Percentiles rank a stretch among this genome's conserved stretches.
phyloP scores from a whole-genome alignment of 352 stramenopile genomes.

The Phytophthora tentaculata region DNA sequence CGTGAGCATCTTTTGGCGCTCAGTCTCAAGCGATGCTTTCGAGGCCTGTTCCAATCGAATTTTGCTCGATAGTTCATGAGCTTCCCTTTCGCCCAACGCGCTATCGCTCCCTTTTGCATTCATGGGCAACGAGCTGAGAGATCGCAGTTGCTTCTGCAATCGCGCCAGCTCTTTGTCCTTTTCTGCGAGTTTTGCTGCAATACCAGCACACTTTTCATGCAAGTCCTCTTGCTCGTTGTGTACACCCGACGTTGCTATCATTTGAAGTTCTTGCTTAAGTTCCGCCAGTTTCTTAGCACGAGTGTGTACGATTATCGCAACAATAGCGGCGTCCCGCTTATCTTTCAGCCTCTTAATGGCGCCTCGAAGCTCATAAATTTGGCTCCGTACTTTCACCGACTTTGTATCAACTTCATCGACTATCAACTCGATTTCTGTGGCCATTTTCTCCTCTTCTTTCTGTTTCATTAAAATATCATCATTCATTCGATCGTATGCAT shows the following conservation, averaged over 20 bases:
- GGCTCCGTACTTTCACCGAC: conserved; percentile 24
- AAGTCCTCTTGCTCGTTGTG: conserved; percentile 8
- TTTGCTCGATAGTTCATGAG: conserved; percentile 22
- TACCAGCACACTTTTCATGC: conserved; percentile 26
- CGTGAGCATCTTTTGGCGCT: conserved; percentile 31
- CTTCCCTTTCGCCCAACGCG: conserved; percentile 9
- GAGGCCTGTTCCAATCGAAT: conserved; percentile 29
- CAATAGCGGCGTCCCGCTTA: conserved; percentile 40
- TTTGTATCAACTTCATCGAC: conserved; percentile 21
- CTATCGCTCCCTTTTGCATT: conserved; percentile 3
- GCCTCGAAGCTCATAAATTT: conserved; percentile 35
- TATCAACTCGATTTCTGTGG: conserved; percentile 22
- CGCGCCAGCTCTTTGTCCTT: conserved; percentile 25
- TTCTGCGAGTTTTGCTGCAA: conserved; percentile 22
- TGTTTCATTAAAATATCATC: conserved; percentile 38
- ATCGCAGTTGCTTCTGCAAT: conserved; percentile 24
- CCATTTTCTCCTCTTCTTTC: conserved; percentile 26
- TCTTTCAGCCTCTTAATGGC: conserved; percentile 35
- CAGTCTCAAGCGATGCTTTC: conserved; percentile 25
- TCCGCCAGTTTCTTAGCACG: conserved; percentile 6
- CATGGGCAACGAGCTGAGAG: conserved; percentile 11
- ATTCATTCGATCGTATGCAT: conserved; percentile 40
- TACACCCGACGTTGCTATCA: neutral
- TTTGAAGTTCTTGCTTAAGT: conserved; percentile 9
- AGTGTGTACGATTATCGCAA: conserved; percentile 31